A percentile compares a stretch with the other conserved stretches of the same genome.
Conservation (phyloP, 768 basidiomycete species). For the Lactarius sp. region DNA sequence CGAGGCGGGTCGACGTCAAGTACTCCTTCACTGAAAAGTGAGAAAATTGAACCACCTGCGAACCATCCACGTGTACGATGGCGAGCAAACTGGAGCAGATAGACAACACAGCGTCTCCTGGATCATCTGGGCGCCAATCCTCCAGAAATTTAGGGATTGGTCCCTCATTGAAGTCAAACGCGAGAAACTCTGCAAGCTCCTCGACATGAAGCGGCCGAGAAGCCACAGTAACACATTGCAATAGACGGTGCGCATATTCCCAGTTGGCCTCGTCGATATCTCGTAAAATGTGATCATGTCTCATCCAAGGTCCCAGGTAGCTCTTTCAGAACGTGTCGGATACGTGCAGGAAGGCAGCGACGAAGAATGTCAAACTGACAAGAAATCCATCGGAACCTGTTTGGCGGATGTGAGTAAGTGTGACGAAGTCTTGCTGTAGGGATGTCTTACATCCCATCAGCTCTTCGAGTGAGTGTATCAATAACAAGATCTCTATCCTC, state of each 20-base stretch:
- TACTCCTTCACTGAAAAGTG: constrained; percentile 5
- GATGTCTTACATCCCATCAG: background rate
- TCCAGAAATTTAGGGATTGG: background rate
- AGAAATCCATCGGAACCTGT: background rate
- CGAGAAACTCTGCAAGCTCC: too few relatives aligned
- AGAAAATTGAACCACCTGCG: background rate
- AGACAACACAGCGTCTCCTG: background rate
- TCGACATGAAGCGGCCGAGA: too few relatives aligned
- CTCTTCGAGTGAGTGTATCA: background rate
- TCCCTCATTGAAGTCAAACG: background rate
- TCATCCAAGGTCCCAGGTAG: background rate
- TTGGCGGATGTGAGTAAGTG: background rate
- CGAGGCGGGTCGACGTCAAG: constrained; percentile 5
- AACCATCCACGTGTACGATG: background rate
- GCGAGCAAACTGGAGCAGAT: background rate
- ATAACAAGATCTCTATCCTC: background rate
- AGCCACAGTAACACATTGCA: too few relatives aligned
- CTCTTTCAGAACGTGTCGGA: background rate
- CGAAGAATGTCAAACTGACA: background rate
- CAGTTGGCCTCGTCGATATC: background rate
- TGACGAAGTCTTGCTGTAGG: background rate
- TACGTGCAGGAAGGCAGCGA: background rate
- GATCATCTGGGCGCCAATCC: background rate
- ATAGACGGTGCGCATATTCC: background rate
- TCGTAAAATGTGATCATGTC: background rate